Conservation (phyloP, 164 flowering plant genomes). For the Piper longum region DNA sequence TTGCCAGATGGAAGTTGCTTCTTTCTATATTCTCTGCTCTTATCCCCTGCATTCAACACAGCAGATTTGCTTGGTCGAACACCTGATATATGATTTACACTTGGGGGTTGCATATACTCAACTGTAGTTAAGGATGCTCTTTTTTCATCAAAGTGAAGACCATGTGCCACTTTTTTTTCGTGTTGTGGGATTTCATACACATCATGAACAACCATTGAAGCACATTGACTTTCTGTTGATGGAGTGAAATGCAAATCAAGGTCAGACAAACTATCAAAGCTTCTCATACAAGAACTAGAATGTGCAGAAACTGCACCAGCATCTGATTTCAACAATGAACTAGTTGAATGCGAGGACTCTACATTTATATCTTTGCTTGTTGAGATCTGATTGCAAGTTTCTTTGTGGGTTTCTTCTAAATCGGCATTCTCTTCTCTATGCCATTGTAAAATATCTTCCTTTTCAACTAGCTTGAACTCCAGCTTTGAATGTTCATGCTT, state of each 20-base stretch:
- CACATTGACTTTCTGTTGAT: background rate
- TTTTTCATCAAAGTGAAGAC: conserved; percentile 13
- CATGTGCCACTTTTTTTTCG: conserved; percentile 11
- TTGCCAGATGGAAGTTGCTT: conserved; percentile 10
- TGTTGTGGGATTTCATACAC: conserved; percentile 2
- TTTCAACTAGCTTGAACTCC: conserved; percentile 12
- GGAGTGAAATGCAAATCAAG: conserved; percentile 4
- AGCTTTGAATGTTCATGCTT: conserved; percentile 5
- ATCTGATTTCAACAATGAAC: conserved; percentile 5
- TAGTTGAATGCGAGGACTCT: conserved; percentile 2
- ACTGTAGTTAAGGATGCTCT: conserved; percentile 24
- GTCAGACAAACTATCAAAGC: background rate
- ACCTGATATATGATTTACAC: conserved; percentile 16
- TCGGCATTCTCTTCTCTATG: conserved; percentile 7
- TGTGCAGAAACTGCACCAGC: background rate
- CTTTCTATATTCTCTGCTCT: conserved; percentile 11
- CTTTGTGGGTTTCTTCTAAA: conserved; percentile 8
- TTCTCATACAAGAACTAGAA: background rate
- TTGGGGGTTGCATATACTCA: conserved; percentile 4
- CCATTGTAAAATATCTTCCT: conserved; percentile 7
- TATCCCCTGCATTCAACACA: conserved; percentile 7
- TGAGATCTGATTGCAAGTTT: conserved; percentile 4
- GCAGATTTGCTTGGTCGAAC: conserved; percentile 16
- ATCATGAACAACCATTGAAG: conserved; percentile 3
- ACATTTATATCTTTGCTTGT: conserved; percentile 4